These are phyloP conservation scores for Neophaeococcomyces mojaviensis DNA, from an alignment of 2,329 filamentous ascomycete genomes.

Conservation along the genomic window DNA sequence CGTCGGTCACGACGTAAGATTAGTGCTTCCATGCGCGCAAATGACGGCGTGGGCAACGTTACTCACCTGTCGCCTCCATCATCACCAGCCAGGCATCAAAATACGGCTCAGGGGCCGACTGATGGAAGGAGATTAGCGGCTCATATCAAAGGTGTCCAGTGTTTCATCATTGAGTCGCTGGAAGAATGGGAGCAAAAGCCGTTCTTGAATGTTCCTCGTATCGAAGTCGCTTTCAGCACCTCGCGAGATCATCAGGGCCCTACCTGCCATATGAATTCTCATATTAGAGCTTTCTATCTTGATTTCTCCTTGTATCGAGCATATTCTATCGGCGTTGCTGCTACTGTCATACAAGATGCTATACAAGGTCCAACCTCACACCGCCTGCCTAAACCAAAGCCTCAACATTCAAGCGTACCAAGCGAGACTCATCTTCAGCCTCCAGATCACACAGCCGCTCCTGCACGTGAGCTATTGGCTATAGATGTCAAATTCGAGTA, in stretches of 20 bases:
- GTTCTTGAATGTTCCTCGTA: slow-evolving; percentile 76
- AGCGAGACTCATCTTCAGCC: slow-evolving; percentile 17
- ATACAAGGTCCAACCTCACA: slow-evolving; percentile 38
- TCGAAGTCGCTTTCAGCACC: slow-evolving; percentile 80
- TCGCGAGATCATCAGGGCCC: slow-evolving; percentile 79
- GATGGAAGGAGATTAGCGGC: slow-evolving; percentile 78
- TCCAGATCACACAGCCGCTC: slow-evolving; percentile 15
- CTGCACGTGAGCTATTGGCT: slow-evolving; percentile 60
- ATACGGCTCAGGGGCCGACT: slow-evolving; percentile 38
- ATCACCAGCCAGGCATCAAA: slow-evolving; percentile 38
- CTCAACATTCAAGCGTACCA: background rate
- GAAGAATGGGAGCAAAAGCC: slow-evolving; percentile 79
- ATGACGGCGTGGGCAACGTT: slow-evolving; percentile 53
- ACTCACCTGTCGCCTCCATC: slow-evolving; percentile 43
- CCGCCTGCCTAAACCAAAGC: slow-evolving; percentile 7
- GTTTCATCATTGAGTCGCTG: slow-evolving; percentile 78
- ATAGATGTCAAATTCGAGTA: slow-evolving; percentile 75
- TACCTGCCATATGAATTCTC: slow-evolving; percentile 77
- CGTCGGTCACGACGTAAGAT: slow-evolving; percentile 59
- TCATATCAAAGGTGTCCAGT: slow-evolving; percentile 76
- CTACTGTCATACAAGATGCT: slow-evolving; percentile 64
- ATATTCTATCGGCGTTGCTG: slow-evolving; percentile 78
- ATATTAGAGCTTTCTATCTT: slow-evolving; percentile 68
- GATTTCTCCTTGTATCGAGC: slow-evolving; percentile 92
- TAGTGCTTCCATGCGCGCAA: slow-evolving; percentile 61